Evolutionary conservation across 1,284 basidiomycete genomes (phyloP).

Genomic region (Boletus sp.): DNA sequence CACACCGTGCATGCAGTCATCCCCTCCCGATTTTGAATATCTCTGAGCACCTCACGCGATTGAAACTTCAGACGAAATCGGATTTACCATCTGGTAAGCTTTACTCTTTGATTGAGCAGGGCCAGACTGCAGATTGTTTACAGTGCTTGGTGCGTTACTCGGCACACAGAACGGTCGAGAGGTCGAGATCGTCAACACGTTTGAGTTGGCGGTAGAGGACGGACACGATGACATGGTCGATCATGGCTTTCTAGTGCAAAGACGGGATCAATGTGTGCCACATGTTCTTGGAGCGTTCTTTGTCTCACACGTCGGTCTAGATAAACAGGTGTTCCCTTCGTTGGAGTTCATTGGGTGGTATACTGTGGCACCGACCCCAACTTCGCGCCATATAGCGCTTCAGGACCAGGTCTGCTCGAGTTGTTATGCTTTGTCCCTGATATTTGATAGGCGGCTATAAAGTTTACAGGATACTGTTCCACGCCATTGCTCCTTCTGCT

Average conservation of each 20-base stretch:
- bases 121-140: neutral
- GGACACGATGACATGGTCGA: constrained; percentile 58
- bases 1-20: constrained; percentile 57
- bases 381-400: constrained; percentile 69
- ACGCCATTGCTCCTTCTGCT: constrained; percentile 74
- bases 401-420: constrained; percentile 71
- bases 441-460: constrained; percentile 3
- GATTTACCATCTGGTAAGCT: constrained; percentile 61
- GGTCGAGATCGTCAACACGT: constrained; percentile 94
- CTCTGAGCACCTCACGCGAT: constrained; percentile 89
- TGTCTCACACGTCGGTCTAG: constrained; percentile 40
- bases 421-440: neutral
- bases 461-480: constrained; percentile 73
- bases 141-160: constrained; percentile 91
- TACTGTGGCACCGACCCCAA: constrained; percentile 73
- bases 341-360: constrained; percentile 98
- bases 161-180: constrained; percentile 92
- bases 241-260: constrained; percentile 74
- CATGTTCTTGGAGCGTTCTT: constrained; percentile 3
- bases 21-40: constrained; percentile 95
- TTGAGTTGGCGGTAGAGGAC: constrained; percentile 75
- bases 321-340: constrained; percentile 97
- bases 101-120: constrained; percentile 1
- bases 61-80: constrained; percentile 67
- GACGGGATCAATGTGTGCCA: constrained; percentile 84